Conservation (phyloP, 495 filamentous ascomycete genomes). For the Xylaria grammica region DNA sequence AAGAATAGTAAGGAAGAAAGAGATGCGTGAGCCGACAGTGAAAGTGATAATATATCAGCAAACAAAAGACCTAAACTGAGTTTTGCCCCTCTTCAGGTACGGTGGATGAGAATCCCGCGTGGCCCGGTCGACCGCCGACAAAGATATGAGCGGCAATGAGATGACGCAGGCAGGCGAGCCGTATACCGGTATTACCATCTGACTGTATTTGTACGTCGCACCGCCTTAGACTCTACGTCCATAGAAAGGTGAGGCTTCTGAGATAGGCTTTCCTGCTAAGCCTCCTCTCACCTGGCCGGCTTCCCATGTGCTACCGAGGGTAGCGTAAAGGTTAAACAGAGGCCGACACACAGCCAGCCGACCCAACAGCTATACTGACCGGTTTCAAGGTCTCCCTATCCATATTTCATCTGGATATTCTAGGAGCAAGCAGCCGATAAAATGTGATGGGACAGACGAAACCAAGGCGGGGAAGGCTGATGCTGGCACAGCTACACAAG, state of each 20-base stretch:
- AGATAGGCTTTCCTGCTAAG: neutral
- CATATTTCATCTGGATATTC: neutral
- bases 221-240: neutral
- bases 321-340: neutral
- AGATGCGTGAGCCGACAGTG: too few relatives aligned
- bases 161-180: neutral
- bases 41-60: neutral
- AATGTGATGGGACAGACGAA: conserved; percentile 6
- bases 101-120: neutral
- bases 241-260: neutral
- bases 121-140: neutral
- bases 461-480: conserved; percentile 19
- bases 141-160: neutral
- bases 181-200: neutral
- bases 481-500: neutral
- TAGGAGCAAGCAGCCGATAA: neutral
- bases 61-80: neutral
- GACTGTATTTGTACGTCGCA: too few relatives aligned
- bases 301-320: neutral
- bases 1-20: too few relatives aligned
- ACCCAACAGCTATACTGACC: neutral
- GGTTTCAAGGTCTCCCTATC: neutral
- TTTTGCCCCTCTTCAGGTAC: neutral
- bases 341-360: neutral
- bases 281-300: neutral